Base-by-base conservation (phyloP, 2,329 filamentous ascomycete genomes). In the Ophiostoma himal-ulmi region DNA sequence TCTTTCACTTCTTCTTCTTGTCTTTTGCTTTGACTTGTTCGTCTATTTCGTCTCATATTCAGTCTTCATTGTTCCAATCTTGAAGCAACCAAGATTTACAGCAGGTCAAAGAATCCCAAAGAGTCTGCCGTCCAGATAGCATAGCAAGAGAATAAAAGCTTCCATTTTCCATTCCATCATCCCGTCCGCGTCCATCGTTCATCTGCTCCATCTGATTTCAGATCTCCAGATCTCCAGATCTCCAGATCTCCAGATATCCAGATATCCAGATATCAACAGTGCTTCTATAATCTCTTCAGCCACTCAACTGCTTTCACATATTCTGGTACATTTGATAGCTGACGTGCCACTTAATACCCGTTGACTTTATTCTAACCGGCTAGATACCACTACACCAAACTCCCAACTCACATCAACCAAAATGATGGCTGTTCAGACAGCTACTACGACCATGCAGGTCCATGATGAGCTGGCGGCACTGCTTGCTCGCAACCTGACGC, bases 381-480 rank as follows among this genome's bases (percentile, higher is more conserved):
- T 52, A 69, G 41, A 62, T 36, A 68, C 13, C 52, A 17, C 14
- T 14, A 1, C 41, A 22, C 17, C 22, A 44, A 48, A 36, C 20
- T 48, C 17, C 10, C 52, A 37, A 22, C 7, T 22, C 14, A 13
- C 13, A 30, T 14, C 14, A 65, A 5, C 11, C 30, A 64, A 64
- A n/a, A 73, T 73, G 71, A 73, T 74, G 36, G 70, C 72, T 26
- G 34, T 74, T 20, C 73, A 73, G 62, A 52, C 70, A 4, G 34
- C 73, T 20, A 69, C 73, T 1, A 37, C 71, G 22, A 71, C 71
- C 73, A 85, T 86, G 82, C 88, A 90, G 79, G 85, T 88, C 76
- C 89, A 94, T 77, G 91, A 96, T 74, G 93, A 96, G 75, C 89
- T 97, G 48, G 86, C 90, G n/a, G 83, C 86, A 71, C 88, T 96